Percentiles rank a stretch among this genome's conserved stretches.
Evolutionary conservation across 164 flowering plant genomes (phyloP).

Genomic region (Platanus orientalis): DNA sequence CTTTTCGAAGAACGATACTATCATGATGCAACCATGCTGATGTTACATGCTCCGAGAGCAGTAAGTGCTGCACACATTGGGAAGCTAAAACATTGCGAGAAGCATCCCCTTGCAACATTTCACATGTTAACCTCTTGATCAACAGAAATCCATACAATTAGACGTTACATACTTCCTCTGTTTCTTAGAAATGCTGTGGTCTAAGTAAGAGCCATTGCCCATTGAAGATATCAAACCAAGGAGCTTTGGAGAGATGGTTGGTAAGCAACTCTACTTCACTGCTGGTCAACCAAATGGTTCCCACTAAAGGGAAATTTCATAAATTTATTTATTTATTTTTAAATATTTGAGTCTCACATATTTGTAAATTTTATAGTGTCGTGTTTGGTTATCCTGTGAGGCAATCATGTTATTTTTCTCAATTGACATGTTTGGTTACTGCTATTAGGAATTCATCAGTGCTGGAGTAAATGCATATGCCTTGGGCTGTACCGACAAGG

Average conservation of each 20-base stretch:
- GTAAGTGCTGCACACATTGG: slow-evolving; percentile 22
- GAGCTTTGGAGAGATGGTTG: slow-evolving; percentile 44
- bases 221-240: slow-evolving; percentile 20
- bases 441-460: slow-evolving; percentile 75
- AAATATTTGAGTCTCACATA: not conserved
- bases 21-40: slow-evolving; percentile 60
- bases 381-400: slow-evolving; percentile 6
- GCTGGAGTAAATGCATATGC: slow-evolving; percentile 98
- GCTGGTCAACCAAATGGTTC: not conserved
- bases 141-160: slow-evolving; percentile 19
- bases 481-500: slow-evolving; percentile 90
- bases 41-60: slow-evolving; percentile 31
- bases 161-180: slow-evolving; percentile 21
- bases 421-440: slow-evolving; percentile 4
- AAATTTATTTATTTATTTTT: not conserved
- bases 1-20: not conserved
- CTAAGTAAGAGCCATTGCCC: slow-evolving; percentile 18
- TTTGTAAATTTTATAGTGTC: slow-evolving; percentile 37
- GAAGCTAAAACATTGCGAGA: slow-evolving; percentile 25
- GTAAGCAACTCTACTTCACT: slow-evolving; percentile 27
- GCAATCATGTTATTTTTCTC: not conserved
- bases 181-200: slow-evolving; percentile 23
- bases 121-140: slow-evolving; percentile 26
- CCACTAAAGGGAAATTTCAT: too few relatives aligned
- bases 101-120: slow-evolving; percentile 19